These are phyloP conservation scores for Rhizophora apiculata DNA, from an alignment of 345 rosid species.

Conservation along the genomic window DNA sequence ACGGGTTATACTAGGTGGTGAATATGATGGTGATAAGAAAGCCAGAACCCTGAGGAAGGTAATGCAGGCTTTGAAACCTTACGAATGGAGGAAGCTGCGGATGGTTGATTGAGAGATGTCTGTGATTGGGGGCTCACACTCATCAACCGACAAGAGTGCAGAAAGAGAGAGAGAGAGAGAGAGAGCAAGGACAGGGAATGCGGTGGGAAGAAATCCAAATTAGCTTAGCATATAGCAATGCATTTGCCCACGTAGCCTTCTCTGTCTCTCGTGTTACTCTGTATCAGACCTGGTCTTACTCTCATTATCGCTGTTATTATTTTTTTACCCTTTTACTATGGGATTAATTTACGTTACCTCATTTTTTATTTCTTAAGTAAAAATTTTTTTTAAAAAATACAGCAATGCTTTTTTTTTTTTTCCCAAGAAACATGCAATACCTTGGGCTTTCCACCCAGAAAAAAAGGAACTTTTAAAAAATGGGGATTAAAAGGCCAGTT, in stretches of 20 bases:
- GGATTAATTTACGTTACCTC: no score
- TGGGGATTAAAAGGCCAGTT: no score
- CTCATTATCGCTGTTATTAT: neutral
- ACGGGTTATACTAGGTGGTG: neutral
- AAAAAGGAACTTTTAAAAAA: no score
- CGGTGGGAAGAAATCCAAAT: neutral
- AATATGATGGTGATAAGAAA: neutral
- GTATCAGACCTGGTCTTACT: neutral
- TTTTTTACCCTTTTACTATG: neutral
- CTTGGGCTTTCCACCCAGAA: no score
- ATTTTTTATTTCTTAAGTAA: no score
- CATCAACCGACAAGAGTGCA: constrained; percentile 5
- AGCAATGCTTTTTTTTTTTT: no score
- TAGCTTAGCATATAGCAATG: no score
- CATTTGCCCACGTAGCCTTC: neutral
- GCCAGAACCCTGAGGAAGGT: neutral
- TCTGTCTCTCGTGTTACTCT: neutral
- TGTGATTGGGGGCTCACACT: neutral
- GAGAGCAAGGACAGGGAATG: neutral
- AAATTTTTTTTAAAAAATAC: no score
- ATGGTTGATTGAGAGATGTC: neutral
- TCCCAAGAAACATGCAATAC: no score
- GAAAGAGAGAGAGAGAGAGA: neutral
- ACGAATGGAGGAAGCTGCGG: neutral
- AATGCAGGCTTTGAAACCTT: no score